Base-by-base conservation (phyloP, 805 yeast genomes). In the Nakazawaea anatomiae region DNA sequence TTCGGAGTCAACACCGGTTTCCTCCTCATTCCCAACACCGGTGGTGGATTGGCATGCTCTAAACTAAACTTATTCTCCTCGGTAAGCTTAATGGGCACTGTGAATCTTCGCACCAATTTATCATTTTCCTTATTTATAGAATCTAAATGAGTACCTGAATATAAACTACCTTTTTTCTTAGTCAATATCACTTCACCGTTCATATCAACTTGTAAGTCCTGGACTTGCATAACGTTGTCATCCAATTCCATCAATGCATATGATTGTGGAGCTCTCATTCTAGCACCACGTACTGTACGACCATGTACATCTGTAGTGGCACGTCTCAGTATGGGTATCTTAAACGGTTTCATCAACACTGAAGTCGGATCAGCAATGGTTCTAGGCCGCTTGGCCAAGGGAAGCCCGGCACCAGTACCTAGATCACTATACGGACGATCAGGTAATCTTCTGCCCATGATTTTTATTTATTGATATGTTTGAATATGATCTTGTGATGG, bases 21-120 rank as follows among this genome's bases (percentile, higher is more conserved):
- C 39, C 85, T 78, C 55, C 85, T 79, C 52, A 90, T 89, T 0
- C 99, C 99, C 53, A 92, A 71, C 0, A 96, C 87, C 0, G 95
- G 88, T 0, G 96, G 91, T 1, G 90, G 76, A 46, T 73, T 65
- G 12, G 67, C 46, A 57, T 60, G 52, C 42, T 55, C 29, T 42
- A 53, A 28, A 4, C 59, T 56, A 46, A 63, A 61, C 42, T 64
- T 69, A 42, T 69, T 66, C 36, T 65, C 67, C 47, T 67, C 67
- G 29, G 62, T 63, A 38, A 71, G 72, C 28, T 72, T 73, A 50
- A 85, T 71, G 1, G 95, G 95, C 4, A 83, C 82, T 1, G 71
- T 67, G 64, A 87, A 87, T n/a, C 76, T 71, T 52, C 74, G 67
- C 35, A 66, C 65, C 35, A 80, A 63, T 44, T 67, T 74, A 10